Conservation (phyloP, 805 yeast species). For the Starmerella vaccinii region DNA sequence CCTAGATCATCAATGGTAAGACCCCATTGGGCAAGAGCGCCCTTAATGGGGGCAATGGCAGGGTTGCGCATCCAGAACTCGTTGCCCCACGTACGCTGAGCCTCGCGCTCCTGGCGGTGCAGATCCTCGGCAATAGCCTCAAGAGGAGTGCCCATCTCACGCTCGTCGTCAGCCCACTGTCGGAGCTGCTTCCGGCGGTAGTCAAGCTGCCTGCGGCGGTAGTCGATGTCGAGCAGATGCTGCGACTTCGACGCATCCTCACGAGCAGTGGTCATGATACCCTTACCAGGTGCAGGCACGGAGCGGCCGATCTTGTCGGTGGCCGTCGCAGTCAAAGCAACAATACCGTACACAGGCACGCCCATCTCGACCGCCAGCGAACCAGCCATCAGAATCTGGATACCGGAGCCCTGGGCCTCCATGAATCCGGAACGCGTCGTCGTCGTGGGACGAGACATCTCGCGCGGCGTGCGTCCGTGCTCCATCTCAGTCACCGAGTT, state of each 20-base stretch:
- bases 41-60: slow-evolving; percentile 92
- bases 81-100: slow-evolving; percentile 91
- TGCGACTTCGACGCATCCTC: slow-evolving; percentile 71
- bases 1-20: slow-evolving; percentile 89
- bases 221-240: slow-evolving; percentile 59
- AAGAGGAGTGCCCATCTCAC: slow-evolving; percentile 62
- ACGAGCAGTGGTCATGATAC: slow-evolving; percentile 95
- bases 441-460: slow-evolving; percentile 98
- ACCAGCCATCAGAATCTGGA: slow-evolving; percentile 92
- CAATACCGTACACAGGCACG: slow-evolving; percentile 93
- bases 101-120: slow-evolving; percentile 70
- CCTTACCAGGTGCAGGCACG: slow-evolving; percentile 99
- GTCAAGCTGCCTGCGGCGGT: slow-evolving; percentile 85
- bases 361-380: slow-evolving; percentile 94
- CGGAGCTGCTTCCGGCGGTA: slow-evolving; percentile 67
- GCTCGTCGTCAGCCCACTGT: slow-evolving; percentile 76
- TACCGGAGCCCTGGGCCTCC: slow-evolving; percentile 99
- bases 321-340: slow-evolving; percentile 93
- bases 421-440: slow-evolving; percentile 94
- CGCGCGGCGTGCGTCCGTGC: slow-evolving; percentile 94
- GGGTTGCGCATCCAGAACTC: slow-evolving; percentile 85
- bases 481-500: slow-evolving; percentile 78
- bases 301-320: slow-evolving; percentile 98
- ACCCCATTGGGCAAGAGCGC: slow-evolving; percentile 89
- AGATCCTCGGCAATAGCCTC: slow-evolving; percentile 84